Conservation (phyloP, 2,329 filamentous ascomycete genomes). For the Hypoxylon sp. region DNA sequence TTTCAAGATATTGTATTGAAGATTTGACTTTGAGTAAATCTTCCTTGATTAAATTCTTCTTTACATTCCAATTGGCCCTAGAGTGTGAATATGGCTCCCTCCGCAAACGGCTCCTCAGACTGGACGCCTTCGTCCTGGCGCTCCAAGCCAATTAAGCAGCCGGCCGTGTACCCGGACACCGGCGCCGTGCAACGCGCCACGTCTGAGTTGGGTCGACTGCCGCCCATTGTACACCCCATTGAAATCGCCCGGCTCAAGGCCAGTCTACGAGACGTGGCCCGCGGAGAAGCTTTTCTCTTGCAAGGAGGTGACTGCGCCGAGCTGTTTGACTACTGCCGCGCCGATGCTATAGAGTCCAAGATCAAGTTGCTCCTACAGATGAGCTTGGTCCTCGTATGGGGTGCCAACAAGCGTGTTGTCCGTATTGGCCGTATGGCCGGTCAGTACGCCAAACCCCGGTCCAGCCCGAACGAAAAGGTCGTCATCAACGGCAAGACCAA, state of each 20-base stretch:
- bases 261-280: constrained; percentile 85
- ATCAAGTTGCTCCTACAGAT: constrained; percentile 97
- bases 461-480: constrained; percentile 82
- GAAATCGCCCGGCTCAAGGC: constrained; percentile 86
- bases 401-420: constrained; percentile 83
- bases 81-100: background rate
- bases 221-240: constrained; percentile 82
- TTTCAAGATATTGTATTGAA: background rate
- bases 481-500: constrained; percentile 79
- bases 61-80: background rate
- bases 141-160: constrained; percentile 83
- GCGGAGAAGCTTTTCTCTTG: constrained; percentile 91
- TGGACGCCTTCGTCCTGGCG: constrained; percentile 81
- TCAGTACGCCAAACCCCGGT: constrained; percentile 96
- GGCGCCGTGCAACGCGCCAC: constrained; percentile 71
- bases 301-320: constrained; percentile 98
- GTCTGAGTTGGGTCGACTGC: constrained; percentile 76
- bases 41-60: background rate
- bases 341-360: constrained; percentile 91
- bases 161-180: constrained; percentile 77
- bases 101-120: constrained; percentile 34
- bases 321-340: constrained; percentile 95
- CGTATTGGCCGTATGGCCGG: constrained; percentile 96
- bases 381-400: constrained; percentile 96
- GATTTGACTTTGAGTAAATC: background rate